Percentiles rank a stretch among this genome's conserved stretches.
phyloP scores from a whole-genome alignment of 805 yeast species.

The Candida bentonensis region DNA sequence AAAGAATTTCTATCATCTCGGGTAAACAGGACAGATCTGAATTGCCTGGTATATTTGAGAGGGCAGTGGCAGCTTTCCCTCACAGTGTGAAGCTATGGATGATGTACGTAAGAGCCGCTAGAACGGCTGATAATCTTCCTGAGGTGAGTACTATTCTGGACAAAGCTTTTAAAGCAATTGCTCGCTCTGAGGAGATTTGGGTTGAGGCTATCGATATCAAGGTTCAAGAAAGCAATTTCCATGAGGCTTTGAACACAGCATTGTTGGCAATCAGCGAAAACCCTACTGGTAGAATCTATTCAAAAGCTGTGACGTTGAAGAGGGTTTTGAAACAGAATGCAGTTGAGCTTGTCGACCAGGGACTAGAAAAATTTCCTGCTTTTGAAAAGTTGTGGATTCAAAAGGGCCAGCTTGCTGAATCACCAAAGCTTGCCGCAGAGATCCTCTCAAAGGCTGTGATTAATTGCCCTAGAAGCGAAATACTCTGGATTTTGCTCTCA shows the following conservation, averaged over 20 bases:
- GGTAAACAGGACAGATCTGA: background rate
- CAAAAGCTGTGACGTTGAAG: background rate
- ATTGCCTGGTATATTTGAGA: conserved; percentile 28
- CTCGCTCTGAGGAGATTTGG: conserved; percentile 45
- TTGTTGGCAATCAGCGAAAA: background rate
- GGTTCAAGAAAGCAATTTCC: conserved; percentile 25
- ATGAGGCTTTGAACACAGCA: conserved; percentile 20
- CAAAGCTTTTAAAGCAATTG: conserved; percentile 30
- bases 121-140: conserved; percentile 38
- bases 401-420: conserved; percentile 45
- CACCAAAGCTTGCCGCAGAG: conserved; percentile 25
- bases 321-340: conserved; percentile 23
- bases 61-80: conserved; percentile 39
- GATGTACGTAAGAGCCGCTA: conserved; percentile 57
- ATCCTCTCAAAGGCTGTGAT: conserved; percentile 31
- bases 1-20: background rate
- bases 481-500: conserved; percentile 45
- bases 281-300: background rate
- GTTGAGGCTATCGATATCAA: conserved; percentile 61
- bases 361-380: conserved; percentile 33
- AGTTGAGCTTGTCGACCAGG: conserved; percentile 29
- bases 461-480: conserved; percentile 27
- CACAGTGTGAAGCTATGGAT: conserved; percentile 37
- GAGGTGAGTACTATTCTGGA: conserved; percentile 42
- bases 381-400: conserved; percentile 46